phyloP scores from a whole-genome alignment of 2,329 filamentous ascomycete genomes.

The Trichoderma asperellum region DNA sequence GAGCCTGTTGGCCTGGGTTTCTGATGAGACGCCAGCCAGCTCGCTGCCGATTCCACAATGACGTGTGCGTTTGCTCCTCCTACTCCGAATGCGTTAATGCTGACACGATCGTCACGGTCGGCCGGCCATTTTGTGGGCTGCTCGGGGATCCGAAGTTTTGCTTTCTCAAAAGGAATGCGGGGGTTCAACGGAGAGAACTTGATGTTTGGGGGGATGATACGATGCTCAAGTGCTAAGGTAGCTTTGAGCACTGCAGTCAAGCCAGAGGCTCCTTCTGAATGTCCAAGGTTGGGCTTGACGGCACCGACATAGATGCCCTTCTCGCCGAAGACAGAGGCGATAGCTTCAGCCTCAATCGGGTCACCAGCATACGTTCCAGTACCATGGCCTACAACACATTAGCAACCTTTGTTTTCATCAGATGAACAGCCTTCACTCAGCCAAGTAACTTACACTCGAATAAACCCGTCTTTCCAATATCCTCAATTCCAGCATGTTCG shows the following conservation, averaged over 20 bases:
- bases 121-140: constrained; percentile 36
- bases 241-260: constrained; percentile 38
- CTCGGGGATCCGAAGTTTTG: constrained; percentile 35
- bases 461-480: constrained; percentile 35
- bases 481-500: constrained; percentile 33
- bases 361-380: constrained; percentile 52
- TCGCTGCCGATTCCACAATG: not conserved
- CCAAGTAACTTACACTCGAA: constrained; percentile 38
- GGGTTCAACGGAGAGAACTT: constrained; percentile 38
- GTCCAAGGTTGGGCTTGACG: constrained; percentile 47
- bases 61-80: constrained; percentile 47
- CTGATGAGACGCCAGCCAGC: not conserved
- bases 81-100: constrained; percentile 47
- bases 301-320: constrained; percentile 38
- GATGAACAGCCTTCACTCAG: too few relatives aligned
- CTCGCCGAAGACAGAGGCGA: constrained; percentile 40
- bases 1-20: not conserved
- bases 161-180: constrained; percentile 34
- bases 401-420: too few relatives aligned
- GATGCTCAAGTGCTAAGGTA: constrained; percentile 40
- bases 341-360: constrained; percentile 45
- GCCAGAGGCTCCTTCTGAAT: constrained; percentile 43
- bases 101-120: constrained; percentile 35
- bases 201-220: constrained; percentile 41
- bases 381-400: constrained; percentile 40